Evolutionary conservation across 306 rosid species (phyloP), one percentile per base, ranked within the genome.

Genomic region (Crotalaria pallida): DNA sequence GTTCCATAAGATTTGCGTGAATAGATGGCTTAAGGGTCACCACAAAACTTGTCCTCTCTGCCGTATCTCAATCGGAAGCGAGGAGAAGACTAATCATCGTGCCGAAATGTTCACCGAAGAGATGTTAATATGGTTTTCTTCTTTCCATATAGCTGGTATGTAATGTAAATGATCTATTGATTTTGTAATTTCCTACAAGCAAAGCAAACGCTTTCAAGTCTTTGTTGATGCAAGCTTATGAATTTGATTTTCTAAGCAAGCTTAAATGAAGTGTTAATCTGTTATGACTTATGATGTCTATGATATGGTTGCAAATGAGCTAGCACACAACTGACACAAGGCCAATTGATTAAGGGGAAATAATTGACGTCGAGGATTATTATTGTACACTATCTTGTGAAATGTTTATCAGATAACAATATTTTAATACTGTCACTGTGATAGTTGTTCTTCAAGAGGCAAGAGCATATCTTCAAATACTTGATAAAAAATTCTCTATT

Each of bases 111-210:
- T 90, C 50, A 84, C 95, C 0, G 98, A 94, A 19, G 98, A 94
- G 41, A 90, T 88, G 96, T 44, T 87, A 23, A 87, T 90, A 3
- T 94, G 96, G 86, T 94, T 88, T 78, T 90, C 97, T 75, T 94
- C 96, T 69, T 94, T 90, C 69, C 98, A 94, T 66, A 75, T 86
- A 48, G 81, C 97, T 64, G 98, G 96, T 60, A 85, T 88, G 84
- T 90, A 68, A 81, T 68, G 10, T 31, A 74, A 6, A 40, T 41
- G 10, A 70, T 63, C 63, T 77, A 2, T 1, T 7, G 11, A 40
- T 40, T 2, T 40, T 62, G 26, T 61, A 13, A 11, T 47, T 69
- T 22, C 19, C 43, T 15, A 51, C 11, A 51, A 31, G 2, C 59
- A 69, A 10, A 40, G 33, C 62, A 36, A 36, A 8, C 31, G 38